Percentiles rank a stretch among this genome's conserved stretches.
Conservation (phyloP, 192 early-diverging fungal genomes). For the Coemansia sp. region DNA sequence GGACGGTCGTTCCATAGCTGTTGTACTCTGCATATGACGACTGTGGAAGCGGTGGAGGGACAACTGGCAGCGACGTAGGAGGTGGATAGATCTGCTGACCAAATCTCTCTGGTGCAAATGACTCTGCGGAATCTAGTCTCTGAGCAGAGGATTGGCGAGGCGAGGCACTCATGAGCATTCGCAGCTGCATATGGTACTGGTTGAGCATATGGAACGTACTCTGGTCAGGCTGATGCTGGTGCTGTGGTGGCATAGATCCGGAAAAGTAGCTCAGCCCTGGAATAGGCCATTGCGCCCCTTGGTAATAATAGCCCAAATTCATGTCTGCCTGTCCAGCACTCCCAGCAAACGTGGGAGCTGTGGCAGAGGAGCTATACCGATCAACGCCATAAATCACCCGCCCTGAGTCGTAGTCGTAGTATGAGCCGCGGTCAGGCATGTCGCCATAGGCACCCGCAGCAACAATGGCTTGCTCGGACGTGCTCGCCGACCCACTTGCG, state of each 20-base stretch:
- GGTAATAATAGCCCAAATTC: not conserved
- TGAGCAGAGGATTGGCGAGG: not conserved
- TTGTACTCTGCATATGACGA: not conserved
- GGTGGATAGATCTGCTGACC: not conserved
- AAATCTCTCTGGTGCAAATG: not conserved
- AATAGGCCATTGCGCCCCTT: not conserved
- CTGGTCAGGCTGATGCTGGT: not conserved
- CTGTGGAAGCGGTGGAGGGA: not conserved
- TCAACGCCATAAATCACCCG: not conserved
- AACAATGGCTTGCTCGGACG: not conserved
- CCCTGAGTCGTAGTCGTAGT: conserved; percentile 3
- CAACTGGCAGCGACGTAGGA: not conserved
- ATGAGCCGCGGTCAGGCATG: not conserved
- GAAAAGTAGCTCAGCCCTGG: not conserved
- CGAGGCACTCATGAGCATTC: not conserved
- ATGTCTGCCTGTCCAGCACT: not conserved
- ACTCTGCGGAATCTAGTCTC: not conserved
- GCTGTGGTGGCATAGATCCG: not conserved
- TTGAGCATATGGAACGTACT: conserved; percentile 1
- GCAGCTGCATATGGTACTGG: conserved; percentile 3
- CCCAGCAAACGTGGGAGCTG: not conserved
- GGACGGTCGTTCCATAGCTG: not conserved
- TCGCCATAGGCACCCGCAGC: not conserved
- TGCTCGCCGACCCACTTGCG: not conserved
- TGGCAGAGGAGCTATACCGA: not conserved